Evolutionary conservation across 129 eudicot species (phyloP).

Genomic region (Smallanthus sonchifolius): DNA sequence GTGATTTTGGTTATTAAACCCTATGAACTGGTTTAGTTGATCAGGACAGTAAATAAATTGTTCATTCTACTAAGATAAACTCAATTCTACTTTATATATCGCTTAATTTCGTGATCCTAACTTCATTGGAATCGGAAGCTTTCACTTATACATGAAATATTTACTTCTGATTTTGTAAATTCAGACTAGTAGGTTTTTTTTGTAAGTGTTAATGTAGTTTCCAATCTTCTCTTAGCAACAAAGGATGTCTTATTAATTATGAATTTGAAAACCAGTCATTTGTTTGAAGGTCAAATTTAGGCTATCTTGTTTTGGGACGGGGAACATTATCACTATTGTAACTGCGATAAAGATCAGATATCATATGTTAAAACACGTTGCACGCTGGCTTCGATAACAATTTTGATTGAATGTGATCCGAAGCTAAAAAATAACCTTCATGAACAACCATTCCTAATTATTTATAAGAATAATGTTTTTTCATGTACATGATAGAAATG

Average conservation of each 20-base stretch:
- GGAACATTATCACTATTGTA: background rate
- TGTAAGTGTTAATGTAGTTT: background rate
- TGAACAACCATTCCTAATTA: background rate
- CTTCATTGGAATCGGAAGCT: background rate
- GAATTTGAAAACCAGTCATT: background rate
- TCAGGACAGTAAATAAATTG: background rate
- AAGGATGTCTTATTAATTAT: background rate
- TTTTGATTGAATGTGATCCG: background rate
- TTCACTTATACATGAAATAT: background rate
- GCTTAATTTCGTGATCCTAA: background rate
- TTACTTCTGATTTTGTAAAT: background rate
- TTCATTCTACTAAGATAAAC: background rate
- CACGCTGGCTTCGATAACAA: background rate
- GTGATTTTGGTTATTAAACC: background rate
- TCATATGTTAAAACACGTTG: background rate
- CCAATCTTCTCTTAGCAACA: background rate
- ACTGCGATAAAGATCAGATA: background rate
- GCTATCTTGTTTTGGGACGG: background rate
- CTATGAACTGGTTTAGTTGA: conserved; percentile 14
- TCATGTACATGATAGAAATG: background rate
- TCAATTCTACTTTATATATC: background rate
- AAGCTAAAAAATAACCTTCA: background rate
- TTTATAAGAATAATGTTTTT: background rate
- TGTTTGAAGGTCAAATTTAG: background rate
- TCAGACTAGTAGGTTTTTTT: background rate